Percentiles rank a stretch among this genome's conserved stretches.
These are phyloP conservation scores for Apium graveolens DNA, from an alignment of 129 eudicot species.

Conservation along the genomic window DNA sequence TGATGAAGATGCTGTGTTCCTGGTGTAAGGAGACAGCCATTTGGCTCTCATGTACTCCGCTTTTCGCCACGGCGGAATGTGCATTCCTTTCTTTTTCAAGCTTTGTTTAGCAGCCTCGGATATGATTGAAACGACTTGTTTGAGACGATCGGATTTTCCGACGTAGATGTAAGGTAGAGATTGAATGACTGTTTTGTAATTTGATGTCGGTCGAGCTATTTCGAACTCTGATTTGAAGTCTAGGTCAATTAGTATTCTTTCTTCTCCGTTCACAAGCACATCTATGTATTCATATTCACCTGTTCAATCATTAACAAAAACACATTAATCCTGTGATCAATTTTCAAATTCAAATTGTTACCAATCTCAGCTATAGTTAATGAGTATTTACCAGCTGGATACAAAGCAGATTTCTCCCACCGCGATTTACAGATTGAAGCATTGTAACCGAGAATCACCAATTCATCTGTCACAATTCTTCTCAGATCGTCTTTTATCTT, in stretches of 20 bases:
- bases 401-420: constrained; percentile 68
- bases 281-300: constrained; percentile 81
- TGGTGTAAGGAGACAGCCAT: constrained; percentile 61
- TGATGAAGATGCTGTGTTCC: constrained; percentile 10
- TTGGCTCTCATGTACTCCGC: constrained; percentile 70
- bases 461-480: constrained; percentile 36
- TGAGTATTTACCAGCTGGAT: constrained; percentile 56
- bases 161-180: constrained; percentile 60
- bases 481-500: constrained; percentile 52
- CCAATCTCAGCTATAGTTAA: too few species aligned
- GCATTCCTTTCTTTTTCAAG: constrained; percentile 81
- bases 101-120: constrained; percentile 68
- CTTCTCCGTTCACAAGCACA: constrained; percentile 50
- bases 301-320: not conserved
- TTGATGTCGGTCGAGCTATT: constrained; percentile 69
- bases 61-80: constrained; percentile 77
- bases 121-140: constrained; percentile 42
- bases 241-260: constrained; percentile 56
- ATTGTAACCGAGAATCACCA: constrained; percentile 44
- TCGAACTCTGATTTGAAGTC: constrained; percentile 91
- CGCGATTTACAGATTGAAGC: constrained; percentile 77
- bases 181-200: constrained; percentile 56
- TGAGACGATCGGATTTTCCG: constrained; percentile 66
- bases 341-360: not conserved
- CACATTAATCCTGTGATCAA: not conserved